Base-by-base conservation (phyloP, 345 rosid species). In the Populus pruinosa region DNA sequence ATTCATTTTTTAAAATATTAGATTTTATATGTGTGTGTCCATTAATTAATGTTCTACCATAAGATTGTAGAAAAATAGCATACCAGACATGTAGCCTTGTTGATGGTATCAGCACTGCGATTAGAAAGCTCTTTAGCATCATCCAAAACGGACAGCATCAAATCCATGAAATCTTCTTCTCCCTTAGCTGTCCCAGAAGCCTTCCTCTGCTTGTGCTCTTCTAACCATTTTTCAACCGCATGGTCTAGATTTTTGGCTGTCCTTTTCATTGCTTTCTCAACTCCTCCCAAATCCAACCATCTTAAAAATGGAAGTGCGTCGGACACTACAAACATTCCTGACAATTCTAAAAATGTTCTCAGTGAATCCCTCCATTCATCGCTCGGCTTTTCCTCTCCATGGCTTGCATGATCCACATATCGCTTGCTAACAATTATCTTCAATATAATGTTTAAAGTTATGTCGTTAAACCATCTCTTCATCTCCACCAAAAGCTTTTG, bases 241-340 rank as follows among this genome's bases (percentile, higher is more conserved):
- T 44, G 29, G 61, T 87, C 88, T 2, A 86, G 4, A n/a, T 77
- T 83, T 35, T 67, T 67, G 0, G 76, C 70, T 2, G 53, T 69
- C 74, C 71, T 69, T 83, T 67, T 82, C 87, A 86, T 84, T 2
- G 27, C 25, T 78, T 50, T 82, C 77, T 84, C 81, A 0, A 55
- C 44, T 4, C 86, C 87, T 0, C 82, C 87, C 8, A 86, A 5
- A 43, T 88, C 91, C 66, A 81, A 49, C 83, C 86, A 74, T 75
- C 85, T 64, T 55, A 86, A n/a, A 69, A 65, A 81, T 1, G 88
- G 91, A 0, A 88, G 23, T 0, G 78, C 87, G 33, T 85, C 87
- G 0, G 85, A 73, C 1, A 82, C 53, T 36, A 70, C 43, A 9
- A 78, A 78, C 39, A n/a, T 53, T 5, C 86, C 87, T 16, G 38